These are phyloP conservation scores for Circinella umbellata DNA, from an alignment of 371 early-diverging fungal species.

Conservation along the genomic window DNA sequence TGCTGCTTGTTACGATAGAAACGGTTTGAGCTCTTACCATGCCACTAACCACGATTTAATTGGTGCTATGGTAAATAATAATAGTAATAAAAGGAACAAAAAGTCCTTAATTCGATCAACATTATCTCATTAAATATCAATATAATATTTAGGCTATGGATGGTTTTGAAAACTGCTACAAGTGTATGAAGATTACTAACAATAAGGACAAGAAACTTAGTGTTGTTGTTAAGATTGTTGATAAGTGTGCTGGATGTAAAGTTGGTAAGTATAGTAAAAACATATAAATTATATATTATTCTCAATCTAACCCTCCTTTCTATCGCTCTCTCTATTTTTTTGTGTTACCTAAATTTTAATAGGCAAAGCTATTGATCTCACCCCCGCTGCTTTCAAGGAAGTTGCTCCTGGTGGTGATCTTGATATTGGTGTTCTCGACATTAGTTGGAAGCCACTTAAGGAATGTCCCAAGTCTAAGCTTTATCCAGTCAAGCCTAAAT, in stretches of 20 bases:
- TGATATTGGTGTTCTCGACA: slow-evolving; percentile 47
- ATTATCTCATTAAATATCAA: neutral
- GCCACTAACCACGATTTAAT: slow-evolving; percentile 47
- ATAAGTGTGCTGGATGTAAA: slow-evolving; percentile 53
- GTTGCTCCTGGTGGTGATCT: slow-evolving; percentile 41
- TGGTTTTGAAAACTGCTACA: slow-evolving; percentile 53
- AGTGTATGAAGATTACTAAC: slow-evolving; percentile 57
- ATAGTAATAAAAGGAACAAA: neutral
- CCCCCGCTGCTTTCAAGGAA: slow-evolving; percentile 48
- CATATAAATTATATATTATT: too few species aligned
- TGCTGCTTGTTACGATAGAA: slow-evolving; percentile 57
- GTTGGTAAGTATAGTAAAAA: slow-evolving; percentile 27
- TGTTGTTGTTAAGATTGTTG: slow-evolving; percentile 49
- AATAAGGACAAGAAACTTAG: slow-evolving; percentile 37
- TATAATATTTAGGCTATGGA: slow-evolving; percentile 44
- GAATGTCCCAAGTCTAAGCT: slow-evolving; percentile 35
- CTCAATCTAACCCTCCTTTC: neutral
- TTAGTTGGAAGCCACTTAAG: slow-evolving; percentile 45
- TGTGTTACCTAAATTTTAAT: neutral
- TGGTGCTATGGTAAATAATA: slow-evolving; percentile 50
- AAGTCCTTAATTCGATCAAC: neutral
- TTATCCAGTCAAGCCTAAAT: slow-evolving; percentile 12
- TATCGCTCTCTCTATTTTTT: too few species aligned
- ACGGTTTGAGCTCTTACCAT: slow-evolving; percentile 44
- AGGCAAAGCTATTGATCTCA: slow-evolving; percentile 48